These are phyloP conservation scores for Paramecium sexaurelia DNA, from an alignment of 73 alveolate genomes.

Conservation along the genomic window DNA sequence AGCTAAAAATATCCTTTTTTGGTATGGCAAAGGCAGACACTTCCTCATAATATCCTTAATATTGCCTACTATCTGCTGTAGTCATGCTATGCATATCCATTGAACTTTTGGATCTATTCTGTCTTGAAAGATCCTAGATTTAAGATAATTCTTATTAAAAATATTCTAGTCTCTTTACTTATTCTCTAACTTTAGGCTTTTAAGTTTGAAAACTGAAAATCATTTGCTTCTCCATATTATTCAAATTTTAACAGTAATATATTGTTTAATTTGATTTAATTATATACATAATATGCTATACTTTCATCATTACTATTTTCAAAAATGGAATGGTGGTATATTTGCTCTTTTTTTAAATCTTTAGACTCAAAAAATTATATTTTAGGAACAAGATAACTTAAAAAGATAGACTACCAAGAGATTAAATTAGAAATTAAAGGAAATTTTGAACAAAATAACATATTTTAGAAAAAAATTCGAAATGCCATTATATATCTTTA, in stretches of 20 bases:
- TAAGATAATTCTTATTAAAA: slow-evolving; percentile 24
- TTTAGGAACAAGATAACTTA: too few species aligned
- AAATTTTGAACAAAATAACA: too few species aligned
- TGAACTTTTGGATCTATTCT: slow-evolving; percentile 43
- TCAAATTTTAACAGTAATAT: slow-evolving; percentile 34
- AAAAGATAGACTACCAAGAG: too few species aligned
- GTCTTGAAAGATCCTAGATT: neutral
- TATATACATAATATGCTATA: neutral
- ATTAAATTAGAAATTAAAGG: too few species aligned
- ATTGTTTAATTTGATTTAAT: neutral
- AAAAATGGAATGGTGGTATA: too few species aligned
- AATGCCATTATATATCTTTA: too few species aligned
- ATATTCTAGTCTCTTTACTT: neutral
- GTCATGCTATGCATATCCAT: slow-evolving; percentile 26
- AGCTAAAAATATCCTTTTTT: neutral
- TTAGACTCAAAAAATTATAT: too few species aligned
- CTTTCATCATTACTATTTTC: neutral
- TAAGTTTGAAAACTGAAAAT: slow-evolving; percentile 38
- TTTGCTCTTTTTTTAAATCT: too few species aligned
- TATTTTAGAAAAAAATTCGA: too few species aligned
- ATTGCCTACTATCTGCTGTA: slow-evolving; percentile 40
- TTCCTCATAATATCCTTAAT: slow-evolving; percentile 5
- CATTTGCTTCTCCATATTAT: slow-evolving; percentile 21
- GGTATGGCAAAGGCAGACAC: slow-evolving; percentile 4
- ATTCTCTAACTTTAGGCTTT: neutral